Conservation (phyloP, 2,329 filamentous ascomycete species). For the Fusarium sp. region DNA sequence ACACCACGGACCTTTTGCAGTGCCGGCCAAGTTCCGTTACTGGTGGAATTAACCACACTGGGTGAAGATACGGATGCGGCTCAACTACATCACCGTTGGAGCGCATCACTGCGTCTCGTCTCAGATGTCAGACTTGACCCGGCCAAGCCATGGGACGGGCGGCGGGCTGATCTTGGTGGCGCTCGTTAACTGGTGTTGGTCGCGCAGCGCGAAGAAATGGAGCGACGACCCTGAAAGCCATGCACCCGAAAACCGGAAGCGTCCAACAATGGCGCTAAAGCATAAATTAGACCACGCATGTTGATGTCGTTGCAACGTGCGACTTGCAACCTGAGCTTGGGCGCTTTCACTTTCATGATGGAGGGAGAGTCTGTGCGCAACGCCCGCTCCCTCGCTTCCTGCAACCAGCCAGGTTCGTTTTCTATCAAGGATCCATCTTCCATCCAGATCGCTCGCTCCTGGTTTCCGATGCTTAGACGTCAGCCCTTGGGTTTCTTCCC, state of each 20-base stretch:
- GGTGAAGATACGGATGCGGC: slow-evolving; percentile 31
- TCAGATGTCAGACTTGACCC: slow-evolving; percentile 22
- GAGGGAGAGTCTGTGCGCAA: slow-evolving; percentile 43
- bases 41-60: slow-evolving; percentile 33
- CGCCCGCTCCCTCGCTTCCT: slow-evolving; percentile 32
- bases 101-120: slow-evolving; percentile 10
- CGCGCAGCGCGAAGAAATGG: slow-evolving; percentile 9
- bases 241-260: slow-evolving; percentile 40
- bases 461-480: background rate
- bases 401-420: slow-evolving; percentile 22
- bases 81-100: slow-evolving; percentile 39
- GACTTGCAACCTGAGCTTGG: slow-evolving; percentile 30
- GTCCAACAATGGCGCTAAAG: slow-evolving; percentile 36
- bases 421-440: slow-evolving; percentile 13
- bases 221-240: slow-evolving; percentile 19
- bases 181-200: slow-evolving; percentile 11
- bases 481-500: too few relatives aligned
- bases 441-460: background rate
- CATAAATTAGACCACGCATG: slow-evolving; percentile 37
- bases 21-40: slow-evolving; percentile 36
- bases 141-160: background rate
- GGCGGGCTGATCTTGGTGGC: slow-evolving; percentile 14
- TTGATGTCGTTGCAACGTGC: slow-evolving; percentile 37
- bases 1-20: slow-evolving; percentile 27
- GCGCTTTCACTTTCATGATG: slow-evolving; percentile 23